A percentile compares a stretch with the other conserved stretches of the same genome.
phyloP scores from a whole-genome alignment of 1,284 basidiomycete genomes.

The Pulveroboletus sp. region DNA sequence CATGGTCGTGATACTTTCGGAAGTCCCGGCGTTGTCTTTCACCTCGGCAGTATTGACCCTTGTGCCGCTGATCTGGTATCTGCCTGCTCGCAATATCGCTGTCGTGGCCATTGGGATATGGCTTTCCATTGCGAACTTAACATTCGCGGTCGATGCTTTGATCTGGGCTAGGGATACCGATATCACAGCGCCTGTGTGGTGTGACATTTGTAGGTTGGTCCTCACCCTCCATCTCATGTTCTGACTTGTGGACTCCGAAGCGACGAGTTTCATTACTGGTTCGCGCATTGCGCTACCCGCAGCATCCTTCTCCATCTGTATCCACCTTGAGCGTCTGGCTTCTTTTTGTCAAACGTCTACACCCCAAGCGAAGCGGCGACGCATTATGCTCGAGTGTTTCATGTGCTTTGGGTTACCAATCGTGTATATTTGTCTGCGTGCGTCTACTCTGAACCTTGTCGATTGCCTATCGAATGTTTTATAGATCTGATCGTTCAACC shows the following conservation, averaged over 20 bases:
- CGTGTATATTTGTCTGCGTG: slow-evolving; percentile 57
- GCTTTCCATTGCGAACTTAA: slow-evolving; percentile 30
- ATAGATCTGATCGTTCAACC: slow-evolving; percentile 64
- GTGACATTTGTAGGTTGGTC: slow-evolving; percentile 35
- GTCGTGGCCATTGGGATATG: slow-evolving; percentile 40
- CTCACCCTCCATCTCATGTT: neutral
- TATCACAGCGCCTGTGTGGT: slow-evolving; percentile 29
- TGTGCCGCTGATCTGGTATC: slow-evolving; percentile 35
- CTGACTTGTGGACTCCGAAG: slow-evolving; percentile 34
- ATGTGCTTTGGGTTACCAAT: slow-evolving; percentile 54
- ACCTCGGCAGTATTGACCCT: slow-evolving; percentile 41
- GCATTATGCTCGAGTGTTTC: slow-evolving; percentile 43
- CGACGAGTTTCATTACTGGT: slow-evolving; percentile 43
- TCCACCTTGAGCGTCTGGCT: slow-evolving; percentile 31
- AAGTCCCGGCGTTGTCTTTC: slow-evolving; percentile 47
- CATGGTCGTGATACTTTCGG: slow-evolving; percentile 41
- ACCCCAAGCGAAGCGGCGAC: slow-evolving; percentile 29
- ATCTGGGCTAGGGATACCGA: slow-evolving; percentile 26
- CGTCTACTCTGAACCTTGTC: slow-evolving; percentile 25
- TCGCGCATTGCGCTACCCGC: slow-evolving; percentile 44
- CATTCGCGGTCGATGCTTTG: slow-evolving; percentile 31
- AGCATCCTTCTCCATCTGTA: slow-evolving; percentile 47
- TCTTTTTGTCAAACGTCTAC: slow-evolving; percentile 20
- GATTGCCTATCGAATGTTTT: neutral
- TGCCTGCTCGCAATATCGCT: slow-evolving; percentile 45